Base-by-base conservation (phyloP, 306 rosid genomes). In the Hylodesmum podocarpum region DNA sequence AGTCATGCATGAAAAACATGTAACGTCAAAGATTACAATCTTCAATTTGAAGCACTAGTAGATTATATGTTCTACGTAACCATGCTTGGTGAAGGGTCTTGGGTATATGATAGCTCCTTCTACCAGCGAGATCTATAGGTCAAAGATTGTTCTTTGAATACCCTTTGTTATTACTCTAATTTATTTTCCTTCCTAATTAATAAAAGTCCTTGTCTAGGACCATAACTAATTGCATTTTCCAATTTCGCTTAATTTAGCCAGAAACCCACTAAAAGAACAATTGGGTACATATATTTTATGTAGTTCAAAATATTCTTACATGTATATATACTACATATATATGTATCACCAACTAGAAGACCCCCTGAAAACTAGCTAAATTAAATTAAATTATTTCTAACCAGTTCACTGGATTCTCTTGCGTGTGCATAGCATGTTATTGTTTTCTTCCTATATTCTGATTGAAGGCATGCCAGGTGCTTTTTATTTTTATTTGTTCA, bases 101-200 rank as follows among this genome's bases (percentile, higher is more conserved):
- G 75, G 75, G 67, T 75, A 4, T 72, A 55, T 31, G 85, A 87
- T 73, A 82, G 82, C 80, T 75, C 76, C 79, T 72, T 74, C 71
- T 81, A 84, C 87, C 90, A 80, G 76, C 67, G 87, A 86, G 62
- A 91, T 91, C 94, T 86, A 40, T 75, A 57, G 90, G 96, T 89
- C 92, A 89, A 87, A 91, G 94, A 91, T 88, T 80, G 76, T 91
- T 50, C 46, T 79, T 89, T 87, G 90, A 83, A 81, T 14, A 43
- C 63, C 59, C 36, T 47, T 47, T 72, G 67, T 71, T 85, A 29
- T 70, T 81, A 58, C 39, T 75, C 80, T 72, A 66, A 59, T 64
- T 70, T 21, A 37, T 46, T 77, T 22, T 13, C 80, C 79, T 51
- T 79, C 64, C 84, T 79, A 75, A 82, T 77, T 84, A 75, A 82